phyloP scores from a whole-genome alignment of 179 eudicot species.

The Camellia oleifera region DNA sequence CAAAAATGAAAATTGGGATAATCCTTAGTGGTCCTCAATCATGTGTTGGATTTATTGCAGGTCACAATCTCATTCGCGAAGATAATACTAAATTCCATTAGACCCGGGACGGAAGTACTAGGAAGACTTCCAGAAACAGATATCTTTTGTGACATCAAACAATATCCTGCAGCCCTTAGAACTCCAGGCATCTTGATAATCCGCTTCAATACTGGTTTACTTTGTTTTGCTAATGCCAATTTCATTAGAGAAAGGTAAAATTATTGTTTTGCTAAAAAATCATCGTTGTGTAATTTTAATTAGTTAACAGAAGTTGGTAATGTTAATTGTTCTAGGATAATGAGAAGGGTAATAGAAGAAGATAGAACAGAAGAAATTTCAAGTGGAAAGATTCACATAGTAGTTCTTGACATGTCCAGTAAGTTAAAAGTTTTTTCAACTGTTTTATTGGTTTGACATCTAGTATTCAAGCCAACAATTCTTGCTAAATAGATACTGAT shows the following conservation, averaged over 20 bases:
- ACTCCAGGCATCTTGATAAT: slow-evolving; percentile 32
- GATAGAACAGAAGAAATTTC: slow-evolving; percentile 22
- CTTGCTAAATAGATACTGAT: background rate
- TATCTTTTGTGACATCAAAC: slow-evolving; percentile 34
- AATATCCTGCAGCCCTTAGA: slow-evolving; percentile 35
- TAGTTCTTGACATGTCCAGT: slow-evolving; percentile 49
- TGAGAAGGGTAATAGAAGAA: slow-evolving; percentile 32
- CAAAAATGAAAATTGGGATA: background rate
- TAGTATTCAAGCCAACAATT: background rate
- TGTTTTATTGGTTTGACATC: background rate
- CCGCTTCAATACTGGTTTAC: slow-evolving; percentile 36
- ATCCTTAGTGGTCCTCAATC: background rate
- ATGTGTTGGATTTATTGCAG: slow-evolving; percentile 15
- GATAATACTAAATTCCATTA: slow-evolving; percentile 34
- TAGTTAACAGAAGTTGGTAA: background rate
- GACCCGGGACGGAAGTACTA: slow-evolving; percentile 37
- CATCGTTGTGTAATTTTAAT: background rate
- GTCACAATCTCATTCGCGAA: slow-evolving; percentile 43
- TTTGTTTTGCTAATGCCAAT: slow-evolving; percentile 58
- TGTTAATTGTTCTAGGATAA: slow-evolving; percentile 22
- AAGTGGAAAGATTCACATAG: slow-evolving; percentile 19
- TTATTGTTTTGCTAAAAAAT: background rate
- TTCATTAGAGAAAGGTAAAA: slow-evolving; percentile 40
- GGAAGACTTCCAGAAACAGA: slow-evolving; percentile 55
- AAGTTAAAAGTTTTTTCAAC: slow-evolving; percentile 12